These are phyloP conservation scores for Pseudocercospora musae DNA, from an alignment of 2,329 filamentous ascomycete species.

Conservation along the genomic window DNA sequence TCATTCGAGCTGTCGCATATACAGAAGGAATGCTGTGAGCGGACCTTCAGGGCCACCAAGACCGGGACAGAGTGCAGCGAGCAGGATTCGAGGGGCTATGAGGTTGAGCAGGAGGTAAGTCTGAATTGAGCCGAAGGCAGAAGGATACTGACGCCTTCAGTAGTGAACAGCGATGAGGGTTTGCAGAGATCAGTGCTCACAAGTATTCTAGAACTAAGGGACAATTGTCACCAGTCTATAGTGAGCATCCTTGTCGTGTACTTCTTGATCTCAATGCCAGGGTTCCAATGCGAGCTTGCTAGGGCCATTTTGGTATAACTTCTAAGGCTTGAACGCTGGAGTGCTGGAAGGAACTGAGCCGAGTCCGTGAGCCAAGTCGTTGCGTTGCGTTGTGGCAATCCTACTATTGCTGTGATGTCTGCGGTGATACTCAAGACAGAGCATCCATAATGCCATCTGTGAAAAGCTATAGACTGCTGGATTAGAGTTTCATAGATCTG, in stretches of 20 bases:
- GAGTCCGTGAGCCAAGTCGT: too few relatives aligned
- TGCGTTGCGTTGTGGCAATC: too few relatives aligned
- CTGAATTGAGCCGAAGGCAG: background rate
- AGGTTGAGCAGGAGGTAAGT: background rate
- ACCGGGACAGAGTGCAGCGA: background rate
- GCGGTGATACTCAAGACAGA: too few relatives aligned
- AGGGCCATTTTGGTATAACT: too few relatives aligned
- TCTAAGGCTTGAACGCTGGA: too few relatives aligned
- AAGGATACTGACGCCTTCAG: background rate
- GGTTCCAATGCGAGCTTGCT: too few relatives aligned
- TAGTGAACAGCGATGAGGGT: background rate
- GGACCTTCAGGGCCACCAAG: background rate
- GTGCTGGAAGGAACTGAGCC: too few relatives aligned
- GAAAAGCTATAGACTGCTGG: background rate
- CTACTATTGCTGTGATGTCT: background rate
- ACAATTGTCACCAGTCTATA: too few relatives aligned
- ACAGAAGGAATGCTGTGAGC: slow-evolving; percentile 5
- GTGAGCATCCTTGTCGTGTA: too few relatives aligned
- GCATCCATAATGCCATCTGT: background rate
- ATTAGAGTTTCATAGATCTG: background rate
- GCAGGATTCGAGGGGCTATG: slow-evolving; percentile 1
- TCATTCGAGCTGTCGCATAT: background rate
- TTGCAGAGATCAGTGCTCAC: background rate
- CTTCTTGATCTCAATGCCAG: too few relatives aligned
- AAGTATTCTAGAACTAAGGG: too few relatives aligned